Percentiles rank a stretch among this genome's conserved stretches.
Conservation (phyloP, 2,329 filamentous ascomycete species). For the Phyllosticta citrichinensis region DNA sequence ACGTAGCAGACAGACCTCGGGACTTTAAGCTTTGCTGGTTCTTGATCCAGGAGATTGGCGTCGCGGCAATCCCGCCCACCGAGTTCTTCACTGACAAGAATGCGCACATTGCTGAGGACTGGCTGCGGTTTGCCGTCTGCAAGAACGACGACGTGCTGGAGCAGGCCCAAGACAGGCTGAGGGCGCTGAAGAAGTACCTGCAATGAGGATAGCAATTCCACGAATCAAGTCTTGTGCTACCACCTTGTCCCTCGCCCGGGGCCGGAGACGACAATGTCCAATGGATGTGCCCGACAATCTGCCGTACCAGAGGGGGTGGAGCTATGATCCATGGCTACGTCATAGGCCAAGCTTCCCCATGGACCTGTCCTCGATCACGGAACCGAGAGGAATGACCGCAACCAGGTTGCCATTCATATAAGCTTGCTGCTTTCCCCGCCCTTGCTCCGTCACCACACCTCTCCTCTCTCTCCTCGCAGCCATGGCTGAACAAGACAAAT, state of each 20-base stretch:
- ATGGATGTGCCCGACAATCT: not conserved
- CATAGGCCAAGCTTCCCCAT: conserved; percentile 5
- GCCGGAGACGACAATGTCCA: not conserved
- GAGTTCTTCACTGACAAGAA: conserved; percentile 91
- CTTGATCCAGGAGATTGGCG: conserved; percentile 88
- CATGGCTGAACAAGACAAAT: conserved; percentile 11
- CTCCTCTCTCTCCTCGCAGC: not conserved
- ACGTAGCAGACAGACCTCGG: conserved; percentile 74
- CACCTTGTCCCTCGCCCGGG: too few relatives aligned
- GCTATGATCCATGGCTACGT: conserved; percentile 9
- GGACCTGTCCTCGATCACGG: conserved; percentile 41
- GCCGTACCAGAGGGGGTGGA: not conserved
- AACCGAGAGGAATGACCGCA: conserved; percentile 33
- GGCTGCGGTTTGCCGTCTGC: conserved; percentile 90
- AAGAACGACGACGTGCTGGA: conserved; percentile 74
- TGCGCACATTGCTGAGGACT: conserved; percentile 79
- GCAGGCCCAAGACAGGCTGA: conserved; percentile 38
- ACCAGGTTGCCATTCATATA: not conserved
- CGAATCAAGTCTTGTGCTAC: not conserved
- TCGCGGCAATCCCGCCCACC: conserved; percentile 90
- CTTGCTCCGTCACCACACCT: not conserved
- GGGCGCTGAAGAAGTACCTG: conserved; percentile 29
- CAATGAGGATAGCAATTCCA: not conserved
- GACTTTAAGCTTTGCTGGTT: conserved; percentile 97
- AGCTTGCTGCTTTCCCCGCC: not conserved